A percentile compares a stretch with the other conserved stretches of the same genome.
Evolutionary conservation across 306 rosid genomes (phyloP).

Genomic region (Lithocarpus polystachyus): DNA sequence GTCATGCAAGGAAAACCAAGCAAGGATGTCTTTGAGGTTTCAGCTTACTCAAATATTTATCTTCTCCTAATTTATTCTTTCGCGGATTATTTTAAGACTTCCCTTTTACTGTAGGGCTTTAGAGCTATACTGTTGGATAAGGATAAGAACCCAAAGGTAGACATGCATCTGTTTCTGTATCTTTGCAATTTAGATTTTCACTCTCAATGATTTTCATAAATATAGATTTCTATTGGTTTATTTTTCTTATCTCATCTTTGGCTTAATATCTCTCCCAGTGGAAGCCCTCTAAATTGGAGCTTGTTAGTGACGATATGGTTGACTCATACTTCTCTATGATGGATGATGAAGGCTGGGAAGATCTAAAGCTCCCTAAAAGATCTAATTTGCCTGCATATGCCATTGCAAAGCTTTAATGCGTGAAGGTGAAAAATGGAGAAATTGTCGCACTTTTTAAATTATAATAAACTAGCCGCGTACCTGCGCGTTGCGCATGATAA

Average conservation of each 20-base stretch:
- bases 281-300: conserved; percentile 61
- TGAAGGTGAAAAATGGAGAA: too few relatives aligned
- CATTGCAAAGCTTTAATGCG: conserved; percentile 64
- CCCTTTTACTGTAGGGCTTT: conserved; percentile 63
- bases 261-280: conserved; percentile 37
- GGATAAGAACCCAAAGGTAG: conserved; percentile 89
- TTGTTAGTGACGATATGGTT: conserved; percentile 40
- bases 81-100: conserved; percentile 1
- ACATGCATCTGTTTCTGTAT: not conserved
- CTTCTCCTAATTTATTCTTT: conserved; percentile 11
- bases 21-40: conserved; percentile 88
- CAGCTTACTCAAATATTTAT: not conserved
- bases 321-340: conserved; percentile 53
- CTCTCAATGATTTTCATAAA: not conserved
- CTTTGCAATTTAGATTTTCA: not conserved
- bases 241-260: conserved; percentile 7
- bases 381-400: conserved; percentile 61
- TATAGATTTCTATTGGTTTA: not conserved
- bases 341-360: conserved; percentile 70
- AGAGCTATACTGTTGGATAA: conserved; percentile 89
- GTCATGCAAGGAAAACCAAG: conserved; percentile 68
- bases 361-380: conserved; percentile 73
- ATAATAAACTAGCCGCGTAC: too few relatives aligned
- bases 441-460: not conserved
- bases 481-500: too few relatives aligned